These are phyloP conservation scores for Elsinoe necatrix DNA, from an alignment of 2,329 filamentous ascomycete genomes.

Conservation along the genomic window DNA sequence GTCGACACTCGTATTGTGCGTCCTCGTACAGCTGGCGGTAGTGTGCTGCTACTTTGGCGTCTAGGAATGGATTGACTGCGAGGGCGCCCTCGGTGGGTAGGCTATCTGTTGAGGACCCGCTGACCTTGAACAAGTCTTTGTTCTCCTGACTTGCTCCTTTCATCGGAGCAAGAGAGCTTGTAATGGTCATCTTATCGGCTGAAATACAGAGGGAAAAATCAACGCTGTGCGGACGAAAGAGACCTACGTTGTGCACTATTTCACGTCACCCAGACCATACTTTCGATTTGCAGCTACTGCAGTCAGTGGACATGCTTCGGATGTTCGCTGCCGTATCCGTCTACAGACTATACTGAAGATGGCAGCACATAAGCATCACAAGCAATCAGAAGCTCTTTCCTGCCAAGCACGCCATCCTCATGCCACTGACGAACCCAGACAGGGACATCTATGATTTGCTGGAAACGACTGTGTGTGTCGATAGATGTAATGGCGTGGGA, in stretches of 20 bases:
- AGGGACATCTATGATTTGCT: not conserved
- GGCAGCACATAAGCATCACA: not conserved
- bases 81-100: not conserved
- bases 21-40: slow-evolving; percentile 44
- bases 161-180: not conserved
- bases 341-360: not conserved
- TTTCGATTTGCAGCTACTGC: not conserved
- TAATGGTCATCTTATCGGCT: not conserved
- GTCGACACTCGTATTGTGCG: slow-evolving; percentile 36
- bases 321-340: not conserved
- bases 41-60: slow-evolving; percentile 45
- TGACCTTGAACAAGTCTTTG: not conserved
- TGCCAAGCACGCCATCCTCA: slow-evolving; percentile 1
- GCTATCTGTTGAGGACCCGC: not conserved
- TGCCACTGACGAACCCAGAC: not conserved
- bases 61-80: slow-evolving; percentile 35
- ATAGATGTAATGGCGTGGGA: not conserved
- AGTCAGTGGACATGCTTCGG: not conserved
- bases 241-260: not conserved
- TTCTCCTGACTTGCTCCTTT: not conserved
- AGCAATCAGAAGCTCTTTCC: not conserved
- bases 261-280: not conserved
- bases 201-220: not conserved
- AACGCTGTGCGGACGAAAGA: not conserved
- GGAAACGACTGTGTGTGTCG: not conserved